Evolutionary conservation across 495 filamentous ascomycete species (phyloP).

Genomic region (Clavariopsis aquatica): DNA sequence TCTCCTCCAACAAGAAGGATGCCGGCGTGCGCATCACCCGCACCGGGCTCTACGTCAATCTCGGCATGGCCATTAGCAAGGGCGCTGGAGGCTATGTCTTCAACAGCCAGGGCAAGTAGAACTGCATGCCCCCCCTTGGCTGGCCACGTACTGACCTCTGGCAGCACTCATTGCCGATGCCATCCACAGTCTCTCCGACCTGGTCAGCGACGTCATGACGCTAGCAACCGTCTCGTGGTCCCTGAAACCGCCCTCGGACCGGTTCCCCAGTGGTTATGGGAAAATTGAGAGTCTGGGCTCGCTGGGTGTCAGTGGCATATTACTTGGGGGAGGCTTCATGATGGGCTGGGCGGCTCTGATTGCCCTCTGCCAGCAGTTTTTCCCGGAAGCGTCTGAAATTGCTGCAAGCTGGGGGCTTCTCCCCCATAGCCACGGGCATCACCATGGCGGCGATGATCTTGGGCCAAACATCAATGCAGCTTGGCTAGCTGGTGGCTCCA

Average conservation of each 20-base stretch:
- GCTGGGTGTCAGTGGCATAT: slow-evolving; percentile 84
- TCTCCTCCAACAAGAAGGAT: slow-evolving; percentile 84
- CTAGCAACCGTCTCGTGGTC: slow-evolving; percentile 91
- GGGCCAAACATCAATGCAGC: slow-evolving; percentile 88
- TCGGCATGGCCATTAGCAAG: slow-evolving; percentile 91
- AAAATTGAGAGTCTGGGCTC: slow-evolving; percentile 97
- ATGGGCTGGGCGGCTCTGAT: slow-evolving; percentile 82
- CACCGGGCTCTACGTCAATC: slow-evolving; percentile 86
- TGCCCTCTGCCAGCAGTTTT: slow-evolving; percentile 75
- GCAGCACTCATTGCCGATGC: slow-evolving; percentile 85
- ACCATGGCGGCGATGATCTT: slow-evolving; percentile 54
- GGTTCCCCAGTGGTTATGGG: slow-evolving; percentile 88
- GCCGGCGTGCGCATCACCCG: slow-evolving; percentile 93
- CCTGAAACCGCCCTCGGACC: slow-evolving; percentile 73
- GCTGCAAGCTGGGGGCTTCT: slow-evolving; percentile 62
- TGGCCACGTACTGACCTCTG: slow-evolving; percentile 14
- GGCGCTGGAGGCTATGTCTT: slow-evolving; percentile 90
- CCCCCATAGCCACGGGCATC: slow-evolving; percentile 61
- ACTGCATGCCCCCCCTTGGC: background rate
- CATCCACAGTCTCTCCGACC: slow-evolving; percentile 89
- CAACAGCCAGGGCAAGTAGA: slow-evolving; percentile 68
- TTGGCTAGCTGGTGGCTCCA: slow-evolving; percentile 91
- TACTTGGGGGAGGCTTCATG: slow-evolving; percentile 82
- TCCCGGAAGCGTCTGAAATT: slow-evolving; percentile 67
- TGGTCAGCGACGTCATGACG: slow-evolving; percentile 92